These are phyloP conservation scores for Cryptosporidium muris DNA, from an alignment of 169 alveolate species.

Conservation along the genomic window DNA sequence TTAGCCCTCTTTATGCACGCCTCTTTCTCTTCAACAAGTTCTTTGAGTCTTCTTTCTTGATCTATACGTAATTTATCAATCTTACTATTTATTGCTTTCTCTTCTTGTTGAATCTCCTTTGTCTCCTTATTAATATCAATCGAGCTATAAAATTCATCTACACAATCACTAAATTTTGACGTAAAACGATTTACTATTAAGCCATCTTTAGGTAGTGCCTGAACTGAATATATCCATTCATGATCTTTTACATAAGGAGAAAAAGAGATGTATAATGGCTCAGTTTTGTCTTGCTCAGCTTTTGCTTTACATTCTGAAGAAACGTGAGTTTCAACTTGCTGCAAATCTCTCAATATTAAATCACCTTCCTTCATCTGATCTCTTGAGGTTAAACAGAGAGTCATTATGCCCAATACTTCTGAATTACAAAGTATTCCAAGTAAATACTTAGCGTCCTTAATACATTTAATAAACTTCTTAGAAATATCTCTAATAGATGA, in stretches of 20 bases:
- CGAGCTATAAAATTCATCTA: constrained; percentile 67
- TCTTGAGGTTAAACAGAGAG: constrained; percentile 5
- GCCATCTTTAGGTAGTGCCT: constrained; percentile 49
- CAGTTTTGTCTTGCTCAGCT: background rate
- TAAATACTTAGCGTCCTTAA: constrained; percentile 10
- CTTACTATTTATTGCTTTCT: constrained; percentile 75
- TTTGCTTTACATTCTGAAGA: background rate
- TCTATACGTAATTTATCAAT: constrained; percentile 87
- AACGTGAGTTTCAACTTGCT: background rate
- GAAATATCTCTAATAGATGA: constrained; percentile 23
- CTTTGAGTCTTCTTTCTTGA: constrained; percentile 86
- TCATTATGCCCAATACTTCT: constrained; percentile 10
- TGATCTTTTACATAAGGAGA: constrained; percentile 48
- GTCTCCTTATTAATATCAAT: constrained; percentile 48
- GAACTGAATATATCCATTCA: constrained; percentile 41
- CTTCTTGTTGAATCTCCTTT: constrained; percentile 26
- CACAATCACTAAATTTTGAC: constrained; percentile 38
- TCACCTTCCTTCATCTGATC: constrained; percentile 30
- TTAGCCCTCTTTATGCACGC: constrained; percentile 80
- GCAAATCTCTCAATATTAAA: background rate
- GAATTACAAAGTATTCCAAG: background rate
- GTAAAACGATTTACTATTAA: constrained; percentile 26
- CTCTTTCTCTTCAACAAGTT: constrained; percentile 80
- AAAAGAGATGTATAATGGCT: constrained; percentile 23
- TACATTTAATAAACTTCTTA: constrained; percentile 16